Percentiles rank a stretch among this genome's conserved stretches.
Conservation (phyloP, 2,329 filamentous ascomycete genomes). For the Chaetoscypha palmicola region DNA sequence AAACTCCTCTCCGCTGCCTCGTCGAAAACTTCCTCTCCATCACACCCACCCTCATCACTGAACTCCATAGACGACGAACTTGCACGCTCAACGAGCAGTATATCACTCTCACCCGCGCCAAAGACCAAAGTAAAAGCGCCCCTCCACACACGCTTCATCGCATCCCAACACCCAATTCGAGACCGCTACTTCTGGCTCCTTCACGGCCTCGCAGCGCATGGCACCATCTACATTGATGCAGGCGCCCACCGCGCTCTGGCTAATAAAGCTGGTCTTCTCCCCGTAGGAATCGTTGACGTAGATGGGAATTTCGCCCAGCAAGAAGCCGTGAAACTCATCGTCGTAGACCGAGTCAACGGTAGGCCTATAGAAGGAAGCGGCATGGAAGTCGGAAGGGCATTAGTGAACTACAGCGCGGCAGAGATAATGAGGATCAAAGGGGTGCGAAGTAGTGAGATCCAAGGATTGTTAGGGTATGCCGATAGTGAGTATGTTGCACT, state of each 20-base stretch:
- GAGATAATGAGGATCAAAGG: slow-evolving; percentile 85
- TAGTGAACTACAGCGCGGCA: slow-evolving; percentile 86
- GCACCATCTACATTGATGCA: slow-evolving; percentile 86
- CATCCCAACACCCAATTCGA: slow-evolving; percentile 74
- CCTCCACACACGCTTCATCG: slow-evolving; percentile 88
- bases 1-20: slow-evolving; percentile 14
- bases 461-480: slow-evolving; percentile 75
- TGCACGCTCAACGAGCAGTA: slow-evolving; percentile 37
- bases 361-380: slow-evolving; percentile 46
- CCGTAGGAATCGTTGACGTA: slow-evolving; percentile 84
- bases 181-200: slow-evolving; percentile 97
- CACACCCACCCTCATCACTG: slow-evolving; percentile 10
- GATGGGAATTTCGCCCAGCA: slow-evolving; percentile 85
- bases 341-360: slow-evolving; percentile 53
- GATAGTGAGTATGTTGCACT: slow-evolving; percentile 92
- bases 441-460: slow-evolving; percentile 73
- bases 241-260: slow-evolving; percentile 76
- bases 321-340: slow-evolving; percentile 81
- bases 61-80: slow-evolving; percentile 17
- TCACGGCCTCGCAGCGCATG: slow-evolving; percentile 83
- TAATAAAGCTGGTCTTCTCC: slow-evolving; percentile 79
- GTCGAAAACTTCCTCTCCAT: slow-evolving; percentile 6
- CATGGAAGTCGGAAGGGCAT: slow-evolving; percentile 74
- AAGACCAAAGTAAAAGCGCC: slow-evolving; percentile 52
- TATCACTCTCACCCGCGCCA: slow-evolving; percentile 31